These are phyloP conservation scores for Calocera viscosa DNA, from an alignment of 768 basidiomycete genomes.

Conservation along the genomic window DNA sequence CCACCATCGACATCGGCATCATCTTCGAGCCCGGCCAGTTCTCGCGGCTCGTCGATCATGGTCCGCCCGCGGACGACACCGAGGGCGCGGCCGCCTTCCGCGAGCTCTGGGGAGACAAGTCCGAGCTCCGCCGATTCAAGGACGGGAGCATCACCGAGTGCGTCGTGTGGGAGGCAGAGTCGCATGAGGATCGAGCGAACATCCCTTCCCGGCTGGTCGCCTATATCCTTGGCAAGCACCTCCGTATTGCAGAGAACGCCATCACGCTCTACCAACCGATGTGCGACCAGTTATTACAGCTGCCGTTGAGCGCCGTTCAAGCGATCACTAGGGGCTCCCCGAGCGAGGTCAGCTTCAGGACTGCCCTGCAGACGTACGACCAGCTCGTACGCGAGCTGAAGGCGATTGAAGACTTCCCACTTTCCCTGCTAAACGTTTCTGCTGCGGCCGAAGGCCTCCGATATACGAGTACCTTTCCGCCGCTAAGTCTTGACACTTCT, in stretches of 20 bases:
- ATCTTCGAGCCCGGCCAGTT: constrained; percentile 60
- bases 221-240: constrained; percentile 65
- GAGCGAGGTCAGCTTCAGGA: constrained; percentile 54
- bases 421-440: constrained; percentile 62
- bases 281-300: constrained; percentile 13
- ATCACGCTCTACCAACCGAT: constrained; percentile 20
- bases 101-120: constrained; percentile 80
- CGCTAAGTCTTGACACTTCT: constrained; percentile 52
- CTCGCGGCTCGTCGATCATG: constrained; percentile 81
- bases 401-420: constrained; percentile 55
- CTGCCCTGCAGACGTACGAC: constrained; percentile 69
- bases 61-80: constrained; percentile 53
- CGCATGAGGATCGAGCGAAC: constrained; percentile 58
- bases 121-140: constrained; percentile 88
- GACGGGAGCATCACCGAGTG: constrained; percentile 86
- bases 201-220: constrained; percentile 63
- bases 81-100: constrained; percentile 47
- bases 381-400: constrained; percentile 62
- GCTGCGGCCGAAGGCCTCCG: constrained; percentile 63
- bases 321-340: constrained; percentile 45
- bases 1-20: constrained; percentile 53
- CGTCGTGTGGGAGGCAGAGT: constrained; percentile 90
- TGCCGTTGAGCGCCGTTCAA: constrained; percentile 34
- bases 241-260: constrained; percentile 37
- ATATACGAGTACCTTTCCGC: constrained; percentile 70